phyloP scores from a whole-genome alignment of 2,329 filamentous ascomycete genomes.

The Trichoderma koningii region DNA sequence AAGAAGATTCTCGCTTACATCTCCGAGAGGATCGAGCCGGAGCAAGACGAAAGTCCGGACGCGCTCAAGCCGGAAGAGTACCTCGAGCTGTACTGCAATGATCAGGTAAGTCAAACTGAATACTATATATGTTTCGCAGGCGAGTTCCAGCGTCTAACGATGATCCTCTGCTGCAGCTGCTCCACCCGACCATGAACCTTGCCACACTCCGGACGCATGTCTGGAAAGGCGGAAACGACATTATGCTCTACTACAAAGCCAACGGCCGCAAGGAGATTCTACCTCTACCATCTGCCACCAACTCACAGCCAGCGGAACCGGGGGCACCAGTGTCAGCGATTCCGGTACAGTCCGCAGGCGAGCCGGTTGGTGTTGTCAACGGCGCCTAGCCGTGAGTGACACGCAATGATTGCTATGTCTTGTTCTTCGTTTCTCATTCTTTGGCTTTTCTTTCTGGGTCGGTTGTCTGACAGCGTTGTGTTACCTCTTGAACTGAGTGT shows the following conservation, averaged over 20 bases:
- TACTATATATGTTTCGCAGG: not conserved
- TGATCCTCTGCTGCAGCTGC: slow-evolving; percentile 47
- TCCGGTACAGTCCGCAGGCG: not conserved
- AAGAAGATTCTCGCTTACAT: slow-evolving; percentile 94
- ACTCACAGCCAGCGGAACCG: not conserved
- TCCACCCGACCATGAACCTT: slow-evolving; percentile 86
- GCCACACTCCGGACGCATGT: slow-evolving; percentile 88
- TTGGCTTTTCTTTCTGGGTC: not conserved
- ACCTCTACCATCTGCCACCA: not conserved
- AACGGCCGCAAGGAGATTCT: slow-evolving; percentile 75
- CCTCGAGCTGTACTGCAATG: slow-evolving; percentile 91
- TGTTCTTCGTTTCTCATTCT: not conserved
- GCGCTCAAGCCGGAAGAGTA: slow-evolving; percentile 84
- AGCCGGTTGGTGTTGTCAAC: slow-evolving; percentile 10
- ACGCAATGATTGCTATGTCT: not conserved
- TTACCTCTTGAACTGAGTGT: not conserved
- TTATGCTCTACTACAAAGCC: slow-evolving; percentile 85
- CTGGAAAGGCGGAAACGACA: slow-evolving; percentile 94
- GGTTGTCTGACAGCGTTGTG: slow-evolving; percentile 13
- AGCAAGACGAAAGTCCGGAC: slow-evolving; percentile 60
- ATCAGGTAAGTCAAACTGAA: slow-evolving; percentile 63
- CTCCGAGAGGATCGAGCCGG: slow-evolving; percentile 82
- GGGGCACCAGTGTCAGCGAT: slow-evolving; percentile 35
- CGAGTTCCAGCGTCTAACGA: not conserved
- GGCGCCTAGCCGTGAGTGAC: not conserved